phyloP scores from a whole-genome alignment of 2,329 filamentous ascomycete species.

The Sordariomycetes sp. region DNA sequence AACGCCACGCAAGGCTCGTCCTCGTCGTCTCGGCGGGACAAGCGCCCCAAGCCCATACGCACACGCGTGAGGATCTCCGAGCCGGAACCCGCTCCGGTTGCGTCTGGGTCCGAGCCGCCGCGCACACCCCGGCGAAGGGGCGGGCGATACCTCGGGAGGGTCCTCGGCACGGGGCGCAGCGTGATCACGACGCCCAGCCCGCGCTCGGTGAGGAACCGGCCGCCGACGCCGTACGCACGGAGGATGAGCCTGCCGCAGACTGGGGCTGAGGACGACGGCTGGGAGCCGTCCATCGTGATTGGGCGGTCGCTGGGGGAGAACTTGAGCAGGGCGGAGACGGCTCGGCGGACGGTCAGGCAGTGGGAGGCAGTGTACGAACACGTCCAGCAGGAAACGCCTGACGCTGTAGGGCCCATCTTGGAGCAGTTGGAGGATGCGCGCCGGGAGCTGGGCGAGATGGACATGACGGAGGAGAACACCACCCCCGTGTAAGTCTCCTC shows the following conservation, averaged over 20 bases:
- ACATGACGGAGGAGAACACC: conserved; percentile 10
- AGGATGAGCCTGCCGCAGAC: background rate
- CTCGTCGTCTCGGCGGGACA: background rate
- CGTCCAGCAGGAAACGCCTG: conserved; percentile 11
- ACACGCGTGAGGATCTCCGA: background rate
- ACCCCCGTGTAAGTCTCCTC: background rate
- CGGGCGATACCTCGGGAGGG: background rate
- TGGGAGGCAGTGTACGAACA: conserved; percentile 19
- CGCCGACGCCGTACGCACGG: background rate
- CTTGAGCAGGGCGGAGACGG: conserved; percentile 22
- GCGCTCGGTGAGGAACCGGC: background rate
- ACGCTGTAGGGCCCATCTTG: conserved; percentile 11
- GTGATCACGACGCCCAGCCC: background rate
- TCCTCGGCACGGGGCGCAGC: background rate
- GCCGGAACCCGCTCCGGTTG: background rate
- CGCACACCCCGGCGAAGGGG: background rate
- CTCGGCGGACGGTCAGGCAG: conserved; percentile 24
- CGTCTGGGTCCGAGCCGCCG: background rate
- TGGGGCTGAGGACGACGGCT: background rate
- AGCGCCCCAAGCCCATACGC: background rate
- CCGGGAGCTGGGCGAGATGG: conserved; percentile 15
- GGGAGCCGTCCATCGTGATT: conserved; percentile 17
- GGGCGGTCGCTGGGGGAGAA: conserved; percentile 23
- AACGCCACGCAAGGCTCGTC: no score
- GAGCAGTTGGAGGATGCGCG: conserved; percentile 10